These are phyloP conservation scores for Aspergillus quadricinctus DNA, from an alignment of 2,329 filamentous ascomycete genomes.

Conservation along the genomic window DNA sequence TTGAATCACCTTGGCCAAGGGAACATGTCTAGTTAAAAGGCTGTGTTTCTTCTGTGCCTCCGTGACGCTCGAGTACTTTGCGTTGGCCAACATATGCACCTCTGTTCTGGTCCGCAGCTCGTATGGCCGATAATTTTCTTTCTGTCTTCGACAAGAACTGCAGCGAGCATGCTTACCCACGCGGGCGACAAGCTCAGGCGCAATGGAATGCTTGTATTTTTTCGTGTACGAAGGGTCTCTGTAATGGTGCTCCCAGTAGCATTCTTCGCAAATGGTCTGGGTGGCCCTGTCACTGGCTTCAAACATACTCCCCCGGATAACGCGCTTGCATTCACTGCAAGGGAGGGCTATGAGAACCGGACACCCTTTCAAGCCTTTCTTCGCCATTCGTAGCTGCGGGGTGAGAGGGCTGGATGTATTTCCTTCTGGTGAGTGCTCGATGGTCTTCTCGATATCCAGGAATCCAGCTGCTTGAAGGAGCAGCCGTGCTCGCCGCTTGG, in stretches of 20 bases:
- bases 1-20: neutral
- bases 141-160: neutral
- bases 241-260: constrained; percentile 29
- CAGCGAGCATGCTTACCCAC: neutral
- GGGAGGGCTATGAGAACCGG: constrained; percentile 3
- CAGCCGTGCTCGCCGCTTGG: constrained; percentile 23
- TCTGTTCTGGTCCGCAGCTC: neutral
- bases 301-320: constrained; percentile 27
- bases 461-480: constrained; percentile 33
- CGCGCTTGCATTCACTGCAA: constrained; percentile 14
- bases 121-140: too few species aligned
- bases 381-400: constrained; percentile 10
- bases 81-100: neutral
- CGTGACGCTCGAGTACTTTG: constrained; percentile 4
- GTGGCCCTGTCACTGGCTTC: neutral
- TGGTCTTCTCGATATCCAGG: constrained; percentile 38
- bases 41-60: neutral
- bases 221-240: constrained; percentile 26
- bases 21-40: neutral
- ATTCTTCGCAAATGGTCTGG: constrained; percentile 30
- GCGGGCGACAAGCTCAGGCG: constrained; percentile 18
- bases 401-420: constrained; percentile 7
- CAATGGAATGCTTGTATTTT: constrained; percentile 32
- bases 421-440: constrained; percentile 29
- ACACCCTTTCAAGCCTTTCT: constrained; percentile 17